Evolutionary conservation across 2,329 filamentous ascomycete species (phyloP), one percentile per base, ranked within the genome.

Genomic region (Diaporthe humulicola): DNA sequence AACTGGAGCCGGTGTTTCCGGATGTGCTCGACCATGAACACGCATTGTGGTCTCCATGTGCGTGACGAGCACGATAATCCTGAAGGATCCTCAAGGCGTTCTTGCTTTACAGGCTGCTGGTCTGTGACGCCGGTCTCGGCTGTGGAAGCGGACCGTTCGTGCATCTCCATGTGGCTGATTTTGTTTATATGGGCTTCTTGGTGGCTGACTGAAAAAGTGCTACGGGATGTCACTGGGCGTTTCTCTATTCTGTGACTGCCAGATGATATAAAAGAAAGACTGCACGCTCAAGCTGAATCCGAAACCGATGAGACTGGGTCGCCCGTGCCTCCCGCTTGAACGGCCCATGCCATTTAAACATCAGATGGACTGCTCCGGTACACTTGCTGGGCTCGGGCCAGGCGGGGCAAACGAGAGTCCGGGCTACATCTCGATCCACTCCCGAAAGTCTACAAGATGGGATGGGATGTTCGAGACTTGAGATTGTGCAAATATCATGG

Each of bases 361-460:
- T 61, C 58, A 15, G 58, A 61, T n/a, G 58, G 25, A 19, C 38
- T 19, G 36, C 25, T 7, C 7, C 28, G 17, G 15, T 30, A n/a
- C 40, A n/a, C n/a, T n/a, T n/a, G 7, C 38, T 38, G 38, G 36
- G 25, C 38, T 61, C 38, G 58, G 58, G 33, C 38, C 58, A 25
- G 36, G 36, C 58, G 36, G 58, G 36, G 17, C 36, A 19, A 28
- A 30, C 58, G 36, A 28, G 36, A 42, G 36, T 42, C 58, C 58
- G 58, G 38, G 12, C 36, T 28, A 28, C 38, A 28, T 28, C 12
- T 61, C n/a, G 58, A 42, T n/a, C 58, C 58, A 61, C 58, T 61
- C 12, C n/a, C 36, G n/a, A 42, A 61, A 61, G 58, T 42, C 22
- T 61, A 61, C 42, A 42, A 61, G 28, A 42, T 61, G 58, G 58